Conservation (phyloP, 2,329 filamentous ascomycete genomes). For the Apiospora saccharicola region DNA sequence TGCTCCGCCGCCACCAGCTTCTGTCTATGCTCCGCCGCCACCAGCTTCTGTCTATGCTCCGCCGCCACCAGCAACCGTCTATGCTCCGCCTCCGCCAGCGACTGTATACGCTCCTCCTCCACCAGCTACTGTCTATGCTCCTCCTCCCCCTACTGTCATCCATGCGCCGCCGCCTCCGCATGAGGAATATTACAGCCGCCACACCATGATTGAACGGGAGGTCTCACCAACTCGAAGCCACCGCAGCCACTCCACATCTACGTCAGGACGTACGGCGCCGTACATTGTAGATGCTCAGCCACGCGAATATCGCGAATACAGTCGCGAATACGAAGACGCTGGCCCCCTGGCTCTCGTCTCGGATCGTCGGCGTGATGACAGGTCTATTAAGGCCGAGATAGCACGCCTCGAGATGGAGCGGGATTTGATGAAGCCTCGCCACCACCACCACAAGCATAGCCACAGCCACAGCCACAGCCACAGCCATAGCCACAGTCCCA, state of each 20-base stretch:
- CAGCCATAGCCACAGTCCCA: slow-evolving; percentile 50
- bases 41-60: slow-evolving; percentile 29
- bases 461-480: slow-evolving; percentile 45
- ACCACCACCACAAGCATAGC: slow-evolving; percentile 40
- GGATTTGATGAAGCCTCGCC: slow-evolving; percentile 33
- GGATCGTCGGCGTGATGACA: slow-evolving; percentile 54
- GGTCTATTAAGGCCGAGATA: slow-evolving; percentile 77
- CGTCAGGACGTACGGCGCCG: slow-evolving; percentile 44
- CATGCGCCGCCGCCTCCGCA: slow-evolving; percentile 30
- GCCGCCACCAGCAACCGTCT: slow-evolving; percentile 1
- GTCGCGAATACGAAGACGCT: slow-evolving; percentile 34
- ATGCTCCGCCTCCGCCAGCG: slow-evolving; percentile 12
- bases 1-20: slow-evolving; percentile 36
- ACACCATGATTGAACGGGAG: slow-evolving; percentile 53
- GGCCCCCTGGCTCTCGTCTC: slow-evolving; percentile 52
- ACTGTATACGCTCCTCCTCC: slow-evolving; percentile 19
- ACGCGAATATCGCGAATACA: slow-evolving; percentile 37
- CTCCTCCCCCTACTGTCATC: slow-evolving; percentile 6
- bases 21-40: slow-evolving; percentile 36
- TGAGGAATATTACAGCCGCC: slow-evolving; percentile 50
- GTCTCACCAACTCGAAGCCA: slow-evolving; percentile 53
- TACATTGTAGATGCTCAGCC: slow-evolving; percentile 50
- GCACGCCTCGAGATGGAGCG: slow-evolving; percentile 72
- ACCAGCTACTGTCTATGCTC: slow-evolving; percentile 21
- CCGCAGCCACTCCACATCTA: slow-evolving; percentile 45